These are phyloP conservation scores for Aurantiochytrium sp. DNA, from an alignment of 108 stramenopile species.

Conservation along the genomic window DNA sequence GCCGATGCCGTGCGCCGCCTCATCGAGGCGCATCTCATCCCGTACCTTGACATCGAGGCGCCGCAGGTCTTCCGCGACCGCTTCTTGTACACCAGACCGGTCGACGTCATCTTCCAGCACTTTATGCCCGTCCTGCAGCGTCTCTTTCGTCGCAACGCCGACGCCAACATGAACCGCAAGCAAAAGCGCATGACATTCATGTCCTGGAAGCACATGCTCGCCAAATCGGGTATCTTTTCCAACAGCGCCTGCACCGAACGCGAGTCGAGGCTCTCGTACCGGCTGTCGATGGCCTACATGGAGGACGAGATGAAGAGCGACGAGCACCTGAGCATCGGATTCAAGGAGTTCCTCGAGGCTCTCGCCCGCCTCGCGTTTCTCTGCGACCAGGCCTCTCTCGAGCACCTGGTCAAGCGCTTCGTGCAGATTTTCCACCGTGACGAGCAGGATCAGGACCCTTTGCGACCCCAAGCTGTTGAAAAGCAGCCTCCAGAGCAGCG, in stretches of 20 bases:
- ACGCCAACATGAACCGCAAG: not conserved
- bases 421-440: not conserved
- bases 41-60: not conserved
- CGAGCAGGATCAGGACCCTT: too few relatives aligned
- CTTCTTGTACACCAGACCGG: not conserved
- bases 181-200: not conserved
- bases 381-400: not conserved
- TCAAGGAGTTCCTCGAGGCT: not conserved
- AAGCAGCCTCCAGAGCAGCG: too few relatives aligned
- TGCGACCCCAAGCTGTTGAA: too few relatives aligned
- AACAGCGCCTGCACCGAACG: not conserved
- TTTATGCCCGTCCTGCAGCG: not conserved
- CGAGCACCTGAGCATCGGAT: not conserved
- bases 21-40: not conserved
- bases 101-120: not conserved
- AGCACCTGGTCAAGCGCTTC: not conserved
- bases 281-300: not conserved
- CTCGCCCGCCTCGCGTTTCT: not conserved
- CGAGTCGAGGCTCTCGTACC: not conserved
- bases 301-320: not conserved
- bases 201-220: not conserved
- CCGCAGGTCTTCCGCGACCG: conserved; percentile 5
- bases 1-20: not conserved
- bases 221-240: not conserved
- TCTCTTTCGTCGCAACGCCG: conserved; percentile 12